Base-by-base conservation (phyloP, 2,329 filamentous ascomycete genomes). In the Neonectria sp. region DNA sequence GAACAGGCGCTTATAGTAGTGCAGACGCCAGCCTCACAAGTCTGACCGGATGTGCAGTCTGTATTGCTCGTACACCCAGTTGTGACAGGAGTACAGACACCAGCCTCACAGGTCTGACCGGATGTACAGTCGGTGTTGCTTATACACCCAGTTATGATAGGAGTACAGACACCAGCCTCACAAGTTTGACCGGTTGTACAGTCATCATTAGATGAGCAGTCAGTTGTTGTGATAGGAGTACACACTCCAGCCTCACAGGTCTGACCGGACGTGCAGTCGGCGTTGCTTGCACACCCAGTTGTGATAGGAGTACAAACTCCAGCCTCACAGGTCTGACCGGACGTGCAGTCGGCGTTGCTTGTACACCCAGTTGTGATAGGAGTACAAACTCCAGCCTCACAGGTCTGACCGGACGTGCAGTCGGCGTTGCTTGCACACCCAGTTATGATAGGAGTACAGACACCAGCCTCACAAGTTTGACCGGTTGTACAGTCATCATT, bases 141-240 rank as follows among this genome's bases (percentile, higher is more conserved):
- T 3, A 13, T n/a, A 11, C 48, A 51, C 9, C 9, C 35, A 11
- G 35, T 17, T 37, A 12, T 4, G 4, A 6, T 17, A 11, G 48
- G 27, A n/a, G 43, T n/a, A n/a, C 61, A 63, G 4, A 27, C 52
- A 29, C 61, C 60, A 2, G 52, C n/a, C 17, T 33, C 49, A 25
- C 60, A 62, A 9, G 29, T 55, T n/a, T 62, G 40, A 3, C 31
- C 24, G 4, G 21, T n/a, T n/a, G 43, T 25, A n/a, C 60, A 63
- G 9, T 43, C 40, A 29, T 17, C 40, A 4, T 56, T 43, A 33
- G 27, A 31, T 2, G 43, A 31, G 21, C 60, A 63, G 31, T 25
- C 35, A 21, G 59, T 25, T 6, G 21, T 49, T 7, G 33, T 21
- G 1, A 17, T 3, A 21, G 40, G 15, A 1, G 40, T 43, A 13